A percentile compares a stretch with the other conserved stretches of the same genome.
Conservation (phyloP, 257 asterid species). For the Primulina huaijiensis region DNA sequence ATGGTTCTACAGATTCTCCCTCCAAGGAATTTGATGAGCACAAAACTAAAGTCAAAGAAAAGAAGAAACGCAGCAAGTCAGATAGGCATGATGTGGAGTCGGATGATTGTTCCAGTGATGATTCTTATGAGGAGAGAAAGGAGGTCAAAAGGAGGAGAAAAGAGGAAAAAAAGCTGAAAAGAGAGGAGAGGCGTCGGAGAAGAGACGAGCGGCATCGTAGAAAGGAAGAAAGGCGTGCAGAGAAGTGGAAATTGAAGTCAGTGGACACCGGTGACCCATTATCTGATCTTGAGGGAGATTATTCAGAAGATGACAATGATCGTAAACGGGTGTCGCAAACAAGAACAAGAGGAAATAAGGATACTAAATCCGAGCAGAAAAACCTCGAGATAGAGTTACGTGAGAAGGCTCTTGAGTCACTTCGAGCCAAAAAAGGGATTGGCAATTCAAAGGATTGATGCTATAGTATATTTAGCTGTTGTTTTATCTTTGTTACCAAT, state of each 20-base stretch:
- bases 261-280: conserved; percentile 46
- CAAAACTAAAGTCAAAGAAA: conserved; percentile 45
- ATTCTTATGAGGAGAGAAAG: conserved; percentile 74
- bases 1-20: conserved; percentile 43
- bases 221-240: conserved; percentile 63
- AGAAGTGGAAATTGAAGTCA: conserved; percentile 57
- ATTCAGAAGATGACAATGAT: conserved; percentile 54
- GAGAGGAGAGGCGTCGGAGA: conserved; percentile 68
- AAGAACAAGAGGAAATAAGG: conserved; percentile 36
- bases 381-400: conserved; percentile 91
- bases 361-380: conserved; percentile 60
- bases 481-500: conserved; percentile 25
- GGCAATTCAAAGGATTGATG: conserved; percentile 42
- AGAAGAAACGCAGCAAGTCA: conserved; percentile 60
- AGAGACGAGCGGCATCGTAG: conserved; percentile 69
- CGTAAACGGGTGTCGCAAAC: conserved; percentile 33
- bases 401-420: conserved; percentile 93
- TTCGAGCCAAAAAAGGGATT: conserved; percentile 81
- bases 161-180: conserved; percentile 69
- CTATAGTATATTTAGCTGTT: conserved; percentile 36
- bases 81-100: conserved; percentile 48
- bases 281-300: conserved; percentile 45
- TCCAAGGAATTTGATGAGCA: conserved; percentile 49
- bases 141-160: conserved; percentile 76
- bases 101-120: conserved; percentile 65